A percentile compares a stretch with the other conserved stretches of the same genome.
Conservation (phyloP, 2,329 filamentous ascomycete species). For the Paecilomyces fulvus region DNA sequence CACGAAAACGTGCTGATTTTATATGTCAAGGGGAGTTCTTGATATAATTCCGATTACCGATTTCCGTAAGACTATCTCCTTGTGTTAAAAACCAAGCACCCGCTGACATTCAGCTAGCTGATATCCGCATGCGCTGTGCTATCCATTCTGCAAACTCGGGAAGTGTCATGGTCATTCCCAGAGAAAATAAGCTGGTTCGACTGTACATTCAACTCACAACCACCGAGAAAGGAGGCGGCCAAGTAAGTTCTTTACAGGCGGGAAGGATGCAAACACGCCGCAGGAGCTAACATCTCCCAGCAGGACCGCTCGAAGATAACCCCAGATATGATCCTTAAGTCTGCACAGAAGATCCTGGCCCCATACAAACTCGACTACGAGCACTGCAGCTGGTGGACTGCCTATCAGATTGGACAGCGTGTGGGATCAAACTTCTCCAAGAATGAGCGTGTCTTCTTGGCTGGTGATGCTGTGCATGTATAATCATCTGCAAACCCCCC, state of each 20-base stretch:
- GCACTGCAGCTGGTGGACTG: slow-evolving; percentile 60
- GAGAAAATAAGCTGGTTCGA: slow-evolving; percentile 55
- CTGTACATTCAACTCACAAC: slow-evolving; percentile 56
- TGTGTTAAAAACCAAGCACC: background rate
- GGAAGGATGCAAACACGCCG: background rate
- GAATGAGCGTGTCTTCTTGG: slow-evolving; percentile 56
- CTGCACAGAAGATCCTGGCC: slow-evolving; percentile 55
- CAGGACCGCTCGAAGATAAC: slow-evolving; percentile 55
- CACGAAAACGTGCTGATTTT: background rate
- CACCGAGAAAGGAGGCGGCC: slow-evolving; percentile 22
- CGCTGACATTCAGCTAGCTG: slow-evolving; percentile 22
- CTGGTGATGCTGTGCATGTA: slow-evolving; percentile 56
- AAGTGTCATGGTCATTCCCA: slow-evolving; percentile 56
- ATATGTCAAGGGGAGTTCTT: slow-evolving; percentile 30
- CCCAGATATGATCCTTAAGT: slow-evolving; percentile 52
- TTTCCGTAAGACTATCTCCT: slow-evolving; percentile 35
- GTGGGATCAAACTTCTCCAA: slow-evolving; percentile 51
- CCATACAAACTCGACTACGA: slow-evolving; percentile 60
- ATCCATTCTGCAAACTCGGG: slow-evolving; percentile 50
- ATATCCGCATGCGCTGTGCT: slow-evolving; percentile 51
- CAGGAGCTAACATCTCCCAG: slow-evolving; percentile 24
- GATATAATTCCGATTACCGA: slow-evolving; percentile 48
- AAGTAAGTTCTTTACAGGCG: background rate
- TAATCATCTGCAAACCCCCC: slow-evolving; percentile 20
- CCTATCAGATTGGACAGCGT: slow-evolving; percentile 60